Percentiles rank a stretch among this genome's conserved stretches.
phyloP scores from a whole-genome alignment of 2,329 filamentous ascomycete genomes.

The Rachicladosporium sp. region DNA sequence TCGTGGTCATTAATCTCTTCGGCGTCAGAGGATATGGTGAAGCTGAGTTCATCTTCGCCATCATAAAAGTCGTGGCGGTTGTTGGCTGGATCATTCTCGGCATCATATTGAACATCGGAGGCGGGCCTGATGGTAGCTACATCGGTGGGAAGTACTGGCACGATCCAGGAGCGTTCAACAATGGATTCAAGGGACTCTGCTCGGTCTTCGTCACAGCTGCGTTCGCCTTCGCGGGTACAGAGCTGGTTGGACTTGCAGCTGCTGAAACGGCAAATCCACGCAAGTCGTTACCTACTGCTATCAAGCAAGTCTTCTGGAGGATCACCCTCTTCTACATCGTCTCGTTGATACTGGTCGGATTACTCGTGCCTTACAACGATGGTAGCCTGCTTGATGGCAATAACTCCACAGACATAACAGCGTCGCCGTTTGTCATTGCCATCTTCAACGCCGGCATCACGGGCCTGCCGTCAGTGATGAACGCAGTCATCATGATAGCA shows the following conservation, averaged over 20 bases:
- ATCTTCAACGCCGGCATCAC: constrained; percentile 49
- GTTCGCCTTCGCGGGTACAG: constrained; percentile 53
- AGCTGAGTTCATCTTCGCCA: constrained; percentile 24
- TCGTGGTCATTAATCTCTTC: constrained; percentile 22
- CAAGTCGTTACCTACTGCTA: constrained; percentile 28
- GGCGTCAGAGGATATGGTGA: constrained; percentile 25
- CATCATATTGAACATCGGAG: constrained; percentile 47
- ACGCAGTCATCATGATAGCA: constrained; percentile 51
- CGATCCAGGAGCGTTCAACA: constrained; percentile 27
- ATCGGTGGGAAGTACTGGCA: constrained; percentile 45
- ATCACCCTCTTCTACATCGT: constrained; percentile 25
- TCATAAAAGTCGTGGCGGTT: constrained; percentile 32
- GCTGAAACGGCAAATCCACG: constrained; percentile 41
- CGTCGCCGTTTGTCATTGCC: constrained; percentile 55
- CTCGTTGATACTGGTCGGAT: constrained; percentile 21
- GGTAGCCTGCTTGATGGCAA: constrained; percentile 17
- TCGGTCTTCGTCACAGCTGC: constrained; percentile 52
- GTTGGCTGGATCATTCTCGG: constrained; percentile 54
- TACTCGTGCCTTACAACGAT: constrained; percentile 18
- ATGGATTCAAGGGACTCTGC: constrained; percentile 54
- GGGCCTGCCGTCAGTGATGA: constrained; percentile 53
- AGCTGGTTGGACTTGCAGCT: constrained; percentile 46
- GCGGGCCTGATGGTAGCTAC: constrained; percentile 43
- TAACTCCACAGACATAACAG: constrained; percentile 25
- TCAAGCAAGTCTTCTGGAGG: constrained; percentile 25